Evolutionary conservation across 768 basidiomycete species (phyloP), one percentile per base, ranked within the genome.

Genomic region (Candolleomyces aberdarensis): DNA sequence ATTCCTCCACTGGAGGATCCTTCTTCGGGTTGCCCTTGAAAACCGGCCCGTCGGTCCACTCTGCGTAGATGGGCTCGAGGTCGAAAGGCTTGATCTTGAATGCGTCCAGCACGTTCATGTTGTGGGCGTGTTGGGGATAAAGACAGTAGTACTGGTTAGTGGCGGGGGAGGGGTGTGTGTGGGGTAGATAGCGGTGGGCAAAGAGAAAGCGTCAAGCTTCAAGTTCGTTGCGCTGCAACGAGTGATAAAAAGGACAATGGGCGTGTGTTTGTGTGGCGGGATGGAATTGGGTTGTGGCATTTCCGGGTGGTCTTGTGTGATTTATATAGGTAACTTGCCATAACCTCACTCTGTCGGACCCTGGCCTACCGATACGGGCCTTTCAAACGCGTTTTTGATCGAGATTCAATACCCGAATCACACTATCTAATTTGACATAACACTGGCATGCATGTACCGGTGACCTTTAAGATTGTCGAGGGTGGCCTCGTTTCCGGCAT

Each of bases 81-180:
- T 91, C 83, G 69, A 86, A 91, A 19, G 86, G 83, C 66, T 91
- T 91, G 70, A 90, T 79, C 75, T 88, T 91, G 83, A 92, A 92
- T 58, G 87, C 88, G 68, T 85, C 85, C 13, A 43, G 41, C 41
- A 43, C n/a, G 41, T 26, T 26, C 26, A 26, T 26, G 26, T 26
- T 26, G 26, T 2, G 26, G 26, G 26, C 26, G 41, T 43, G 41
- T 43, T 43, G 22, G 56, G 29, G 48, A 53, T n/a, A 54, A 46
- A 48, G 44, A 32, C 13, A 15, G 8, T 51, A 41, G 26, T 46
- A 10, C 54, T 20, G 41, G 20, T 22, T 53, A 7, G 47, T 13
- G 39, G 13, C 31, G 46, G 3, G 48, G 36, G 17, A 7, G 20
- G 32, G 31, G 36, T 59, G 41, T 19, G 41, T 50, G 48, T 36